Conservation (phyloP, 345 rosid species). For the Syzygium aromaticum region DNA sequence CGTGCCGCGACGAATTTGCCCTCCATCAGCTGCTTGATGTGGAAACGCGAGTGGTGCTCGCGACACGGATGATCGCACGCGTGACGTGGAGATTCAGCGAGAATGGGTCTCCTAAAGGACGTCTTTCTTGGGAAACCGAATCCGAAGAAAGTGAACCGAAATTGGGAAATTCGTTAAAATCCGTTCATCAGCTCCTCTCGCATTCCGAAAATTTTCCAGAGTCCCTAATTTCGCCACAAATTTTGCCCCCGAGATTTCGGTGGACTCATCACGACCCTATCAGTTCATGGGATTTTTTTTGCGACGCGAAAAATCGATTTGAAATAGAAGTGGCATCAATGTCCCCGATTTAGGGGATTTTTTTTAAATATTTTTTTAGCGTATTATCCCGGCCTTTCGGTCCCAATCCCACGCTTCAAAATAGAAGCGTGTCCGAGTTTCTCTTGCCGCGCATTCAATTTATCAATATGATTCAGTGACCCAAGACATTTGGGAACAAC, state of each 20-base stretch:
- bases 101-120: neutral
- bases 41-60: too few species aligned
- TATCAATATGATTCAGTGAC: neutral
- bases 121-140: accelerated
- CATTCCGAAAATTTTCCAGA: accelerated
- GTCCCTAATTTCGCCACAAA: neutral
- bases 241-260: neutral
- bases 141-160: neutral
- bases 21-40: neutral
- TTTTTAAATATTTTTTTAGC: too few species aligned
- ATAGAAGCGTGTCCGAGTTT: neutral
- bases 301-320: too few species aligned
- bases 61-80: too few species aligned
- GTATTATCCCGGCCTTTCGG: neutral
- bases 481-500: neutral
- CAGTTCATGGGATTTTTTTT: accelerated
- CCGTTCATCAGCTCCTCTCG: neutral
- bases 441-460: accelerated
- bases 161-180: neutral
- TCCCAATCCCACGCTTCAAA: neutral
- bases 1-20: accelerated
- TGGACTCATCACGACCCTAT: accelerated
- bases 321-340: too few species aligned
- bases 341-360: too few species aligned
- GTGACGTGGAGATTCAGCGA: neutral